Conservation (phyloP, 148 eudicot genomes). For the Rhododendron vialii region DNA sequence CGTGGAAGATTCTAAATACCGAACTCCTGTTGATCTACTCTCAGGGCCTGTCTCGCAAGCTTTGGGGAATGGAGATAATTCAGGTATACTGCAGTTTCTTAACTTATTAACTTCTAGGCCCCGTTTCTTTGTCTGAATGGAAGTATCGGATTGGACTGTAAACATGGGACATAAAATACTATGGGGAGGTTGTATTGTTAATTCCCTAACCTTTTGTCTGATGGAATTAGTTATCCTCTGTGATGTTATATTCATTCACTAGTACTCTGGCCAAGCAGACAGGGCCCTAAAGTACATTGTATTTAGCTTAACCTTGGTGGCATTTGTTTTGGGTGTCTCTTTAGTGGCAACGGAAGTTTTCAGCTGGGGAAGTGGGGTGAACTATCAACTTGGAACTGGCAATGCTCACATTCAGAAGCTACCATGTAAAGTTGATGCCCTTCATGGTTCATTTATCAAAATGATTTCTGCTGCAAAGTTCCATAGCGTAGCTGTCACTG, state of each 20-base stretch:
- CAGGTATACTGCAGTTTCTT: constrained; percentile 41
- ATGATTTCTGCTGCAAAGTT: constrained; percentile 83
- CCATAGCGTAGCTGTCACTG: constrained; percentile 91
- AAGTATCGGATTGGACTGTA: not conserved
- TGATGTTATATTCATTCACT: not conserved
- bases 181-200: not conserved
- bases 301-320: not conserved
- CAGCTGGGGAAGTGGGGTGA: constrained; percentile 99
- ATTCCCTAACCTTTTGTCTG: not conserved
- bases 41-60: constrained; percentile 82
- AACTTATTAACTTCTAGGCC: not conserved
- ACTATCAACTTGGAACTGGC: constrained; percentile 99
- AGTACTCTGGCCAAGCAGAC: not conserved
- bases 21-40: constrained; percentile 85
- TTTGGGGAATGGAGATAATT: constrained; percentile 43
- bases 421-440: constrained; percentile 92
- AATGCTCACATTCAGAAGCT: constrained; percentile 91
- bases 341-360: constrained; percentile 82
- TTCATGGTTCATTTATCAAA: constrained; percentile 75
- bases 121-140: not conserved
- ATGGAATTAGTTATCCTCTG: not conserved
- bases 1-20: constrained; percentile 79
- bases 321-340: not conserved
- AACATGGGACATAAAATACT: not conserved
- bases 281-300: not conserved